Conservation (phyloP, 257 asterid genomes). For the Orobanche coerulescens region DNA sequence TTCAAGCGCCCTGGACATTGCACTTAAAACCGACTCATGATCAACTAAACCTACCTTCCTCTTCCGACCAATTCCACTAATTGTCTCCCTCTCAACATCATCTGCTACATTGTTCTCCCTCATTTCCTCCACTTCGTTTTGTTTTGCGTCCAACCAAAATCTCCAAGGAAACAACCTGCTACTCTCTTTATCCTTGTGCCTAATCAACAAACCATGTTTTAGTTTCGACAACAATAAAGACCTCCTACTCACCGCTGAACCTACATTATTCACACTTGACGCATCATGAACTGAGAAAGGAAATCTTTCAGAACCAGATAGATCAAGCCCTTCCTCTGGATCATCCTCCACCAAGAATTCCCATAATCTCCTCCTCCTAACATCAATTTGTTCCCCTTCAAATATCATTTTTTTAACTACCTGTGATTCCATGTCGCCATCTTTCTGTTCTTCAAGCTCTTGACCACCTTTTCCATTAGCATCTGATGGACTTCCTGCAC, state of each 20-base stretch:
- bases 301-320: slow-evolving; percentile 91
- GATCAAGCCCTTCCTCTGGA: slow-evolving; percentile 80
- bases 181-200: slow-evolving; percentile 64
- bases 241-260: slow-evolving; percentile 72
- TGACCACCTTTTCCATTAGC: slow-evolving; percentile 19
- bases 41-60: slow-evolving; percentile 69
- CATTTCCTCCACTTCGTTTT: slow-evolving; percentile 37
- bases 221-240: slow-evolving; percentile 69
- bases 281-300: slow-evolving; percentile 96
- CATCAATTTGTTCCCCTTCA: slow-evolving; percentile 61
- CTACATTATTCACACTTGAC: slow-evolving; percentile 63
- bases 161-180: slow-evolving; percentile 70
- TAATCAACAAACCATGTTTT: slow-evolving; percentile 67
- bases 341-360: slow-evolving; percentile 83
- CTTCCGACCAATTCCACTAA: slow-evolving; percentile 41
- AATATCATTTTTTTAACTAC: slow-evolving; percentile 56
- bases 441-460: slow-evolving; percentile 28
- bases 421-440: slow-evolving; percentile 31
- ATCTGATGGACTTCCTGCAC: slow-evolving; percentile 23
- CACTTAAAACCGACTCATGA: slow-evolving; percentile 69
- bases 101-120: slow-evolving; percentile 38
- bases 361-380: slow-evolving; percentile 87
- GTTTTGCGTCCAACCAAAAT: slow-evolving; percentile 73
- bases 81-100: slow-evolving; percentile 41
- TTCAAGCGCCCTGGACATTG: slow-evolving; percentile 93